A percentile compares a stretch with the other conserved stretches of the same genome.
These are phyloP conservation scores for Penicillium waksmanii DNA, from an alignment of 495 filamentous ascomycete species.

Conservation along the genomic window DNA sequence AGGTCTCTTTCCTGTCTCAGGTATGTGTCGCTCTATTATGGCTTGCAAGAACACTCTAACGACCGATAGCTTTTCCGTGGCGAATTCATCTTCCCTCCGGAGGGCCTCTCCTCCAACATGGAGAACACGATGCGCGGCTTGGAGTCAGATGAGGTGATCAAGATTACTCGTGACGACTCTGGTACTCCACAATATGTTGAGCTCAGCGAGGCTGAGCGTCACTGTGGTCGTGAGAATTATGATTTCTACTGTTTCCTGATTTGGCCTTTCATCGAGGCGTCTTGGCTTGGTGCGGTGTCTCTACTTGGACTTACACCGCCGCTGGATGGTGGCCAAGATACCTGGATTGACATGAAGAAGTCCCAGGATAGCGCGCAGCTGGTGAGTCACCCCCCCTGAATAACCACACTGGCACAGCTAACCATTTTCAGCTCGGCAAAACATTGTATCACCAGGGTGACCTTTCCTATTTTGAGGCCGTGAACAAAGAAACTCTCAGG, in stretches of 20 bases:
- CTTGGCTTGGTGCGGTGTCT: slow-evolving; percentile 86
- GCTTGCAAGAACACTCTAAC: slow-evolving; percentile 20
- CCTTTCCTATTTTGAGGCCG: slow-evolving; percentile 93
- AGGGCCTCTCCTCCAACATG: slow-evolving; percentile 78
- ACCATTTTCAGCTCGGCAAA: slow-evolving; percentile 74
- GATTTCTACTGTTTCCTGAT: slow-evolving; percentile 99
- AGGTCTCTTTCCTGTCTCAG: slow-evolving; percentile 87
- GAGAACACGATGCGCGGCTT: slow-evolving; percentile 75
- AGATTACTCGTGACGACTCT: slow-evolving; percentile 60
- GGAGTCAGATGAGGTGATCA: slow-evolving; percentile 80
- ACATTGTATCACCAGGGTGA: slow-evolving; percentile 97
- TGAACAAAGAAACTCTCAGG: slow-evolving; percentile 95
- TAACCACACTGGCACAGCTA: slow-evolving; percentile 12
- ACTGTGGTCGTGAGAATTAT: slow-evolving; percentile 84
- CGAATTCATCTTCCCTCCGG: slow-evolving; percentile 94
- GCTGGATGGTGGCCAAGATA: slow-evolving; percentile 55
- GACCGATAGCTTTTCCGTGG: slow-evolving; percentile 76
- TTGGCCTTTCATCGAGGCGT: slow-evolving; percentile 95
- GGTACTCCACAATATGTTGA: slow-evolving; percentile 66
- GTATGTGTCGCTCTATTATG: slow-evolving; percentile 27
- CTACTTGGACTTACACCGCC: slow-evolving; percentile 85
- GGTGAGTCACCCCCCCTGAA: slow-evolving; percentile 46
- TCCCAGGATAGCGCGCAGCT: slow-evolving; percentile 83
- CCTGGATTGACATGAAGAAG: slow-evolving; percentile 78
- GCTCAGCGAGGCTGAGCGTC: slow-evolving; percentile 74